These are phyloP conservation scores for Phycomyces blakesleeanus DNA, from an alignment of 192 early-diverging fungal genomes.

Conservation along the genomic window DNA sequence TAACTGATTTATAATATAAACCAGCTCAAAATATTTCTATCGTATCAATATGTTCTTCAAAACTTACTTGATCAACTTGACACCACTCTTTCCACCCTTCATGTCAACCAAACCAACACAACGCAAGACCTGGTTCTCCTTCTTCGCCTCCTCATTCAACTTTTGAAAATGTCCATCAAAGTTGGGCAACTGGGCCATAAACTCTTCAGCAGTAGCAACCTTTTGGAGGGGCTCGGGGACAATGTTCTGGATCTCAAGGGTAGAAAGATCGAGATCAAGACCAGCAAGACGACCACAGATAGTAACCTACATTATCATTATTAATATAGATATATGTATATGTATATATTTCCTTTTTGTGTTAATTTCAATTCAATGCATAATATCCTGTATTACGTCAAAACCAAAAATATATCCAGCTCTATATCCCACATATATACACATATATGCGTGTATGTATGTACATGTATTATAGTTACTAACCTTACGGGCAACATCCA, in stretches of 20 bases:
- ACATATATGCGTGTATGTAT: neutral
- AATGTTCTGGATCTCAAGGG: slow-evolving; percentile 91
- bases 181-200: slow-evolving; percentile 79
- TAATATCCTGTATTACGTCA: too few species aligned
- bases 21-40: too few species aligned
- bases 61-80: slow-evolving; percentile 68
- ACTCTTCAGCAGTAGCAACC: slow-evolving; percentile 70
- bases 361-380: too few species aligned
- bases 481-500: slow-evolving; percentile 99
- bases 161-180: slow-evolving; percentile 83
- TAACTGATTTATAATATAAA: slow-evolving; percentile 6
- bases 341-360: neutral
- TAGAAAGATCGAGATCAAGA: slow-evolving; percentile 67
- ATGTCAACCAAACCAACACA: slow-evolving; percentile 89
- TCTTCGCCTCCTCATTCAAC: slow-evolving; percentile 75
- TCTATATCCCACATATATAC: neutral
- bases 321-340: neutral
- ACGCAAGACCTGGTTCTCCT: slow-evolving; percentile 76
- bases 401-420: slow-evolving; percentile 2
- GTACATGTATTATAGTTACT: slow-evolving; percentile 18
- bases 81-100: slow-evolving; percentile 59
- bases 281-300: slow-evolving; percentile 91
- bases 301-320: slow-evolving; percentile 44
- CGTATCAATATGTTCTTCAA: neutral
- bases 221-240: slow-evolving; percentile 82